A percentile compares a stretch with the other conserved stretches of the same genome.
Evolutionary conservation across 2,329 filamentous ascomycete species (phyloP).

Genomic region (Helotiales sp.): DNA sequence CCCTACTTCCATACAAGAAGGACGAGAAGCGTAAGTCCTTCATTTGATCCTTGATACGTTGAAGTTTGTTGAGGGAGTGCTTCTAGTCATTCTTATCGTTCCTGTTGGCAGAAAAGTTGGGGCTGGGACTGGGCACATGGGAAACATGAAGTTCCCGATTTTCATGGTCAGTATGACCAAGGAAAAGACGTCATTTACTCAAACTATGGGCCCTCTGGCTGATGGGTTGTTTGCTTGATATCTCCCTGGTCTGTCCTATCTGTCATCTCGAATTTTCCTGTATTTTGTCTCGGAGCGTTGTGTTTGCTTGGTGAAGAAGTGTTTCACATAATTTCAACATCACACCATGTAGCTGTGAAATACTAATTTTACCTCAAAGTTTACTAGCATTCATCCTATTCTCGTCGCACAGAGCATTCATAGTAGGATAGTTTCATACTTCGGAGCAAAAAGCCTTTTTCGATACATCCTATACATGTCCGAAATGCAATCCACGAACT

Average conservation of each 20-base stretch:
- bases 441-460: no score
- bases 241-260: background rate
- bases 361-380: no score
- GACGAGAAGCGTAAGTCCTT: constrained; percentile 24
- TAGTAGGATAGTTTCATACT: no score
- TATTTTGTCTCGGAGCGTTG: background rate
- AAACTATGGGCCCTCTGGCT: constrained; percentile 31
- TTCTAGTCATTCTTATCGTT: constrained; percentile 33
- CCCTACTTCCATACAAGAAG: constrained; percentile 32
- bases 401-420: no score
- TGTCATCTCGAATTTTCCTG: background rate
- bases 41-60: background rate
- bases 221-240: constrained; percentile 31
- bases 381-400: no score
- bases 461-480: no score
- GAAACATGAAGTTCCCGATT: constrained; percentile 36
- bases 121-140: constrained; percentile 40
- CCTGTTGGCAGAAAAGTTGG: constrained; percentile 48
- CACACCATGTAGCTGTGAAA: background rate
- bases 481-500: no score
- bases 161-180: constrained; percentile 36
- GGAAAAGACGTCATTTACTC: constrained; percentile 38
- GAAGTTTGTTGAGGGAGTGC: background rate
- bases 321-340: background rate
- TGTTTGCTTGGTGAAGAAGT: background rate